These are phyloP conservation scores for Penicillium sp. DNA, from an alignment of 2,329 filamentous ascomycete species.

Conservation along the genomic window DNA sequence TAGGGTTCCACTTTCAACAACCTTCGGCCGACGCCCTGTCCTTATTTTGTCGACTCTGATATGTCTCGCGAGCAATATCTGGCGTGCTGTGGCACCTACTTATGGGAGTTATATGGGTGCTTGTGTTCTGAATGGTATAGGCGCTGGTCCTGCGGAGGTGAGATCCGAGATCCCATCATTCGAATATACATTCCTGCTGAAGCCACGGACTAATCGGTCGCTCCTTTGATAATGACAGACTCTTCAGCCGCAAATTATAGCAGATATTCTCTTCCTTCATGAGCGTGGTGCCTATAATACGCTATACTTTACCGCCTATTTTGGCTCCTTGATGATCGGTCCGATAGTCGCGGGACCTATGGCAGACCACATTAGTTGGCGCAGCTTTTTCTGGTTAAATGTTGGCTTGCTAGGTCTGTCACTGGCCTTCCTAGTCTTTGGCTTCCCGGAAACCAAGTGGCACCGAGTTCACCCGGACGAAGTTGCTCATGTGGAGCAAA, in stretches of 20 bases:
- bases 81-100: conserved; percentile 57
- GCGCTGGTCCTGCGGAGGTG: conserved; percentile 59
- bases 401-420: conserved; percentile 54
- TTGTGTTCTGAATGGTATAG: conserved; percentile 61
- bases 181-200: too few species aligned
- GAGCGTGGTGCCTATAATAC: conserved; percentile 64
- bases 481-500: neutral
- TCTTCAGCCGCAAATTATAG: conserved; percentile 62
- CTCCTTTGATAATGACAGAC: conserved; percentile 37
- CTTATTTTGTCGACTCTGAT: conserved; percentile 54
- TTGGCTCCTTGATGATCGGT: conserved; percentile 61
- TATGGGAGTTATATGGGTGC: conserved; percentile 66
- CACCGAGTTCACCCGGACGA: conserved; percentile 45
- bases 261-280: conserved; percentile 65
- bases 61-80: conserved; percentile 55
- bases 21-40: conserved; percentile 57
- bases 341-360: conserved; percentile 62
- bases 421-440: conserved; percentile 54
- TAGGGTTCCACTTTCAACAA: conserved; percentile 57
- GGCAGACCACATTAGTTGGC: conserved; percentile 59
- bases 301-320: conserved; percentile 62
- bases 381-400: conserved; percentile 67
- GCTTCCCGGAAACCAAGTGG: conserved; percentile 65
- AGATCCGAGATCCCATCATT: neutral
- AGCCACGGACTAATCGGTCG: neutral